Base-by-base conservation (phyloP, 306 rosid genomes). In the Prunus dulcis region DNA sequence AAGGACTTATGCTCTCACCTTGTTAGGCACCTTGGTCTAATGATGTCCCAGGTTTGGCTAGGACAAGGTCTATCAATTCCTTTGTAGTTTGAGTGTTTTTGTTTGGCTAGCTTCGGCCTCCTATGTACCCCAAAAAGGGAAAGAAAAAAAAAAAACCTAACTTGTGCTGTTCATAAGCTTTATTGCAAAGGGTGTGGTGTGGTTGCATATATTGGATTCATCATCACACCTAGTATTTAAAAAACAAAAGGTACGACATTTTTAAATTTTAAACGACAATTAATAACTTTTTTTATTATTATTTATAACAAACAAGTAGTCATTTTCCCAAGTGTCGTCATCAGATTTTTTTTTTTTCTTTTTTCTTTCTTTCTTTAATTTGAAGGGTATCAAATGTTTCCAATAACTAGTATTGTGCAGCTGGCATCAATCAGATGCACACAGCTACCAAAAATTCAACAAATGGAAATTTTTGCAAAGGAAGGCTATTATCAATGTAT, bases 351-450 rank as follows among this genome's bases (percentile, higher is more conserved):
- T 3, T 57, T 45, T 32, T 73, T 73, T 45, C n/a, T n/a, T 17
- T 3, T 57, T 45, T 32, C 5, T 30, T 58, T 25, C 25, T 55
- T 22, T 22, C 67, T 46, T 57, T 56, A 20, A 17, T 30, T 60
- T 18, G 56, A 73, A 73, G 67, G 73, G 86, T 30, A 82, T 85
- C 86, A 88, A 72, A 72, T 67, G 27, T 82, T 86, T 91, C 80
- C 82, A 49, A 49, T 65, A 82, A 86, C 43, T 82, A 80, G 85
- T 77, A 82, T 18, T 55, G 77, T 85, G 89, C 84, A 89, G 88
- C 88, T 91, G 90, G 90, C 93, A 82, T 76, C 80, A 79, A 86
- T 69, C 73, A 27, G 76, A 34, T 64, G 12, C 12, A 32, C 82
- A 83, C 34, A 41, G 49, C 77, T 74, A 67, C 80, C 76, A 82